Evolutionary conservation across 139 green algal genomes (phyloP).

Genomic region (Asterochloris sp.): DNA sequence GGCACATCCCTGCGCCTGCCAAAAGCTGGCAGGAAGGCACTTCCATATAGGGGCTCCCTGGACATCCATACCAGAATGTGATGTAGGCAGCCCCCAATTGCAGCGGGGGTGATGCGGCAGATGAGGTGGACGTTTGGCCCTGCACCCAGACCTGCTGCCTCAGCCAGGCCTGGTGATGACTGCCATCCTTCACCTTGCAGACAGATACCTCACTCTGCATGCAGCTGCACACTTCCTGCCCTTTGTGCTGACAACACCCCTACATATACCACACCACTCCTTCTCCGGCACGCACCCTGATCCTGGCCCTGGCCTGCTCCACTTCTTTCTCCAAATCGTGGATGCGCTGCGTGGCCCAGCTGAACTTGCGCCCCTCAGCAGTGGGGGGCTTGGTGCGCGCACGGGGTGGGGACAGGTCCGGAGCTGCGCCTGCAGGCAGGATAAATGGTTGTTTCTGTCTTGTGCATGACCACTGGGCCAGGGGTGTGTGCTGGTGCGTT

Average conservation of each 20-base stretch:
- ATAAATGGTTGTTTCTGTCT: background rate
- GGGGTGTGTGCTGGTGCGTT: background rate
- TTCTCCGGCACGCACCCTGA: conserved; percentile 29
- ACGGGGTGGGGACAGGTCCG: conserved; percentile 40
- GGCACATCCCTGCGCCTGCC: too few species aligned
- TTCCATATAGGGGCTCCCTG: too few species aligned
- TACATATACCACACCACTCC: background rate
- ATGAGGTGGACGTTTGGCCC: too few species aligned
- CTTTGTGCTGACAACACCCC: background rate
- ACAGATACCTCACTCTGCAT: background rate
- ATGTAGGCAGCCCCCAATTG: too few species aligned
- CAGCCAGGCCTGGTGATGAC: too few species aligned
- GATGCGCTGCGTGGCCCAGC: conserved; percentile 57
- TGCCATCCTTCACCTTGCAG: too few species aligned
- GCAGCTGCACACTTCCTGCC: background rate
- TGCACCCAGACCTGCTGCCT: too few species aligned
- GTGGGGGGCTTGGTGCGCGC: conserved; percentile 24
- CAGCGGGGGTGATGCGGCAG: too few species aligned
- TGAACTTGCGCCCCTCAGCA: conserved; percentile 39
- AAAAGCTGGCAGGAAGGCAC: too few species aligned
- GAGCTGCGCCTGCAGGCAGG: background rate
- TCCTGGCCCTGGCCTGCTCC: conserved; percentile 21
- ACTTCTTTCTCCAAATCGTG: conserved; percentile 52
- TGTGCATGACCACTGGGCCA: background rate
- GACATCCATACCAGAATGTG: too few species aligned